phyloP scores from a whole-genome alignment of 768 basidiomycete genomes.

The Phaeotremella fagi region DNA sequence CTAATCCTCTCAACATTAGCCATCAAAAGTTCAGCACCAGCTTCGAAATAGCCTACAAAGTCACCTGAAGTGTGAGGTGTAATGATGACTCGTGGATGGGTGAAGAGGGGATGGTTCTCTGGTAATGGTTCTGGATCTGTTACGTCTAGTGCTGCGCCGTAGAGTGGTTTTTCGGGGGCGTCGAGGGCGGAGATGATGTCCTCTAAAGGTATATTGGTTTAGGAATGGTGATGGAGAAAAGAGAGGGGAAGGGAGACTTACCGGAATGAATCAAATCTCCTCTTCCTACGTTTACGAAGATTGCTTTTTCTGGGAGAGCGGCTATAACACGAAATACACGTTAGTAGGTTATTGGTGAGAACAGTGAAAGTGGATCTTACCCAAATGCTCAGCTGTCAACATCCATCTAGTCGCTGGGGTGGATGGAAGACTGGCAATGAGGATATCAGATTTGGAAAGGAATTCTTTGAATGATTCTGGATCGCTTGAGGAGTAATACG shows the following conservation, averaged over 20 bases:
- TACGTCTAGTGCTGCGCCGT: slow-evolving; percentile 45
- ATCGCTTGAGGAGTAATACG: slow-evolving; percentile 41
- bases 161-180: slow-evolving; percentile 14
- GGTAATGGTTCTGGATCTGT: slow-evolving; percentile 51
- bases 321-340: neutral
- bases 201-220: too few relatives aligned
- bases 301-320: slow-evolving; percentile 39
- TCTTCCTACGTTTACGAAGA: slow-evolving; percentile 49
- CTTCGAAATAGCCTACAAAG: slow-evolving; percentile 41
- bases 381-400: slow-evolving; percentile 31
- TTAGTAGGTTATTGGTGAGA: neutral
- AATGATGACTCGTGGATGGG: slow-evolving; percentile 46
- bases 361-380: slow-evolving; percentile 34
- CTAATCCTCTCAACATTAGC: slow-evolving; percentile 38
- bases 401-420: slow-evolving; percentile 36
- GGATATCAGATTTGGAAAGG: slow-evolving; percentile 38
- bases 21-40: slow-evolving; percentile 43
- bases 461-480: slow-evolving; percentile 39
- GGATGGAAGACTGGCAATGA: slow-evolving; percentile 45
- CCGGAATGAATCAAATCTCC: slow-evolving; percentile 47
- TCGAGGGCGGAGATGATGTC: slow-evolving; percentile 27
- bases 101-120: slow-evolving; percentile 41
- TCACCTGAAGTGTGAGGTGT: slow-evolving; percentile 49
- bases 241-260: slow-evolving; percentile 8
- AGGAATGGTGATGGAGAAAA: neutral